Evolutionary conservation across 2,329 filamentous ascomycete genomes (phyloP).

Genomic region (Neopestalotiopsis sp.): DNA sequence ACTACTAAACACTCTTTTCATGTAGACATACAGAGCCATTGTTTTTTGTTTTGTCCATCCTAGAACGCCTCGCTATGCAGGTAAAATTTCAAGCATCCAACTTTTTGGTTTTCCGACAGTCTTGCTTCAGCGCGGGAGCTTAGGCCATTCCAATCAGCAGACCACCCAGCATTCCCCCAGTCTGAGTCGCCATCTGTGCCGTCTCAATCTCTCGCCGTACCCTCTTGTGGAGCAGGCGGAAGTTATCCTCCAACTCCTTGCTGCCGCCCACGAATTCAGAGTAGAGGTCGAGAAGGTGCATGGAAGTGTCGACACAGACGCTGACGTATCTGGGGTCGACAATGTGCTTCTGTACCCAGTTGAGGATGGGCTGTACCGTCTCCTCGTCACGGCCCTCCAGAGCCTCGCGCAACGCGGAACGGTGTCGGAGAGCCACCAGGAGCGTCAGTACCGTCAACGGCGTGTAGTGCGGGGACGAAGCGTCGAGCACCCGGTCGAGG

Average conservation of each 20-base stretch:
- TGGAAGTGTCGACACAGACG: slow-evolving; percentile 81
- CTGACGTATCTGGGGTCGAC: slow-evolving; percentile 81
- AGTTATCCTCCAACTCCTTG: slow-evolving; percentile 71
- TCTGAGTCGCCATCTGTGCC: slow-evolving; percentile 81
- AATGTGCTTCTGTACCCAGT: slow-evolving; percentile 83
- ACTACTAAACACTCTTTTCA: neutral
- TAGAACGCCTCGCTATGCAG: slow-evolving; percentile 15
- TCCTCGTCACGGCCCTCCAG: slow-evolving; percentile 82
- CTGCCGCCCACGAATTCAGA: slow-evolving; percentile 78
- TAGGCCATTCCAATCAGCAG: slow-evolving; percentile 55
- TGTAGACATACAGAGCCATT: neutral
- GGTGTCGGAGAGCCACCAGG: slow-evolving; percentile 84
- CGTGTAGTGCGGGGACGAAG: slow-evolving; percentile 55
- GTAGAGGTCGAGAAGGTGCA: slow-evolving; percentile 87
- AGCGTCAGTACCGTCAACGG: slow-evolving; percentile 74
- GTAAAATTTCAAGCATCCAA: slow-evolving; percentile 10
- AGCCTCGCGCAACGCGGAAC: slow-evolving; percentile 81
- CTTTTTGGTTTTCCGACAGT: neutral
- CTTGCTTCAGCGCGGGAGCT: neutral
- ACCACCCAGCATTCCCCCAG: slow-evolving; percentile 85
- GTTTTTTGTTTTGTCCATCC: slow-evolving; percentile 8
- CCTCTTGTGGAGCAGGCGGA: slow-evolving; percentile 71
- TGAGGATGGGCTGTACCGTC: slow-evolving; percentile 80
- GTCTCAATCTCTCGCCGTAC: slow-evolving; percentile 82
- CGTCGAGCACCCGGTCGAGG: slow-evolving; percentile 77